These are phyloP conservation scores for Carpinus fangiana DNA, from an alignment of 306 rosid species.

Conservation along the genomic window DNA sequence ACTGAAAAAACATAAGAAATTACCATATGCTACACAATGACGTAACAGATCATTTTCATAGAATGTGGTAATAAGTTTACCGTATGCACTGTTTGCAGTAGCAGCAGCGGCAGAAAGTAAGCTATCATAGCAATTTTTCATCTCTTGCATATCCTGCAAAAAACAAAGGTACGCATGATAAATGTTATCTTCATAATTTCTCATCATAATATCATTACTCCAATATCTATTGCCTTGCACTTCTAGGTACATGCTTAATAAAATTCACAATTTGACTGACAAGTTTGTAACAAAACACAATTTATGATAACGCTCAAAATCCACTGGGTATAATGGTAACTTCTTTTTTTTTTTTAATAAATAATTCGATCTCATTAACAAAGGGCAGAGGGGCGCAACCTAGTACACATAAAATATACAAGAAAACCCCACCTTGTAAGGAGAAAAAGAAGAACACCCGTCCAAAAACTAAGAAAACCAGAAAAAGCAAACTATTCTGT, in stretches of 20 bases:
- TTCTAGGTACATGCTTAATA: neutral
- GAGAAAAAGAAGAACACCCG: too few species aligned
- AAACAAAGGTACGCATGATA: neutral
- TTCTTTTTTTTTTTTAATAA: neutral
- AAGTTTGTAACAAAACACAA: neutral
- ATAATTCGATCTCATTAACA: too few species aligned
- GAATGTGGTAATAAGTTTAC: slow-evolving; percentile 35
- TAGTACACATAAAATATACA: too few species aligned
- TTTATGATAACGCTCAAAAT: neutral
- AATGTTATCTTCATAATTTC: too few species aligned
- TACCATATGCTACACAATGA: slow-evolving; percentile 7
- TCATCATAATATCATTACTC: too few species aligned
- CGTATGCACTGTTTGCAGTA: slow-evolving; percentile 77
- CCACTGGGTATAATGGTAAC: neutral
- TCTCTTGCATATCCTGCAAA: slow-evolving; percentile 78
- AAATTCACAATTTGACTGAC: neutral
- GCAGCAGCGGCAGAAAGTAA: slow-evolving; percentile 91
- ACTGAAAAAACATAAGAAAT: neutral
- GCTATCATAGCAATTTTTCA: slow-evolving; percentile 83
- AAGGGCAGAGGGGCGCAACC: too few species aligned
- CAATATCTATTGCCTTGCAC: neutral
- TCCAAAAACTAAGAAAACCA: too few species aligned
- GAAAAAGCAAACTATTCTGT: too few species aligned
- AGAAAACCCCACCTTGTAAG: too few species aligned
- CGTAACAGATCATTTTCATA: slow-evolving; percentile 7